Percentiles rank a stretch among this genome's conserved stretches.
These are phyloP conservation scores for Pythium monospermum DNA, from an alignment of 352 stramenopile species.

Conservation along the genomic window DNA sequence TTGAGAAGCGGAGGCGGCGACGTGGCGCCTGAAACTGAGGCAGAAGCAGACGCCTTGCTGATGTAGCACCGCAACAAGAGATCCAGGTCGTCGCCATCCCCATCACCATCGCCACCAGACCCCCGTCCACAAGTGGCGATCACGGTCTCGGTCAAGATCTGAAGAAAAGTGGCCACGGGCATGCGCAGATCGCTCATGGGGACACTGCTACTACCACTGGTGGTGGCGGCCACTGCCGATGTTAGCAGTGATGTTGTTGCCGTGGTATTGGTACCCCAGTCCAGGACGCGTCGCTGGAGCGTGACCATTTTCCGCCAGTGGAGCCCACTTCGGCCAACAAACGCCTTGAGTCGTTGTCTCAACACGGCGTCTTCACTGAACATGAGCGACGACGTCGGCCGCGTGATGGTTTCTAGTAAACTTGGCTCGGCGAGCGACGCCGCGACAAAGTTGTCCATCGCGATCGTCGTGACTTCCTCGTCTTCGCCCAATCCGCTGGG, in stretches of 20 bases:
- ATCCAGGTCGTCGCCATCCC: slow-evolving; percentile 22
- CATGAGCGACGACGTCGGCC: slow-evolving; percentile 22
- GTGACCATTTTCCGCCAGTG: slow-evolving; percentile 25
- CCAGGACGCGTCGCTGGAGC: slow-evolving; percentile 21
- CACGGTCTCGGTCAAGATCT: not conserved
- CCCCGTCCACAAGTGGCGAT: too few relatives aligned
- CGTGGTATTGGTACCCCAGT: not conserved
- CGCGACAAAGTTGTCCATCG: slow-evolving; percentile 36
- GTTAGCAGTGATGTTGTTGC: not conserved
- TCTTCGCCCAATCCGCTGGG: slow-evolving; percentile 1
- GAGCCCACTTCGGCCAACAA: slow-evolving; percentile 22
- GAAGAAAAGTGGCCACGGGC: slow-evolving; percentile 1
- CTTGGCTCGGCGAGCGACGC: slow-evolving; percentile 31
- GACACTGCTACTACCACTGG: not conserved
- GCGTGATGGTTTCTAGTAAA: slow-evolving; percentile 34
- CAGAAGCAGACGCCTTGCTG: not conserved
- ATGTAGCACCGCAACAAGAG: slow-evolving; percentile 27
- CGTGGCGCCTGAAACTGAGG: not conserved
- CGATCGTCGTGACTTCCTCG: slow-evolving; percentile 29
- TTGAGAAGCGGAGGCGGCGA: not conserved
- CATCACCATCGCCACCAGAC: not conserved
- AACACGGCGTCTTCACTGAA: slow-evolving; percentile 24
- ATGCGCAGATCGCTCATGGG: not conserved
- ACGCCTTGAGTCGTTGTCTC: slow-evolving; percentile 23
- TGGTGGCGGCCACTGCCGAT: not conserved